These are phyloP conservation scores for Plantago rigida DNA, from an alignment of 305 asterid genomes.

Conservation along the genomic window DNA sequence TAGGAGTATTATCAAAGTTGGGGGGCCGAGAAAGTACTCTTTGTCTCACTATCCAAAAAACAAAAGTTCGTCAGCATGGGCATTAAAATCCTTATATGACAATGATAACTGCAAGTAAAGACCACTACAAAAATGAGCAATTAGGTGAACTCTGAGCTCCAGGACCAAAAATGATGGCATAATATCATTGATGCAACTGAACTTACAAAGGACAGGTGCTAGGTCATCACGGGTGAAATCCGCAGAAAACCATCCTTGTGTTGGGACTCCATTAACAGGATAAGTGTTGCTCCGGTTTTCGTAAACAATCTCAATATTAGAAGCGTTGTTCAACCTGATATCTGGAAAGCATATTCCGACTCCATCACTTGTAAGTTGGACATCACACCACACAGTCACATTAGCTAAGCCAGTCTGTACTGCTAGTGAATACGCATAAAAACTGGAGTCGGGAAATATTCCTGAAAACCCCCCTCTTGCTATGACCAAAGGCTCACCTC, in stretches of 20 bases:
- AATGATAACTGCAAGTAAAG: too few relatives aligned
- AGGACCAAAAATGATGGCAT: too few relatives aligned
- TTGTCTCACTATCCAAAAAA: slow-evolving; percentile 48
- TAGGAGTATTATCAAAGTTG: slow-evolving; percentile 32
- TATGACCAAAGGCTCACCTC: slow-evolving; percentile 47
- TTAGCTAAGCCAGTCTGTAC: slow-evolving; percentile 16
- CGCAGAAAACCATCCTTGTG: slow-evolving; percentile 41
- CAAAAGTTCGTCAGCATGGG: slow-evolving; percentile 18
- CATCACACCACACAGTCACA: slow-evolving; percentile 43
- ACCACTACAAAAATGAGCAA: too few relatives aligned
- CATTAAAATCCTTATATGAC: not conserved
- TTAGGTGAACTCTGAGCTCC: too few relatives aligned
- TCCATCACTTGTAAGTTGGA: slow-evolving; percentile 59
- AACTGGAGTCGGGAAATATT: slow-evolving; percentile 50
- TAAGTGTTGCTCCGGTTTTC: slow-evolving; percentile 23
- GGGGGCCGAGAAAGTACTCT: slow-evolving; percentile 36
- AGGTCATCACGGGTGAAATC: slow-evolving; percentile 44
- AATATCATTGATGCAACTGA: slow-evolving; percentile 12
- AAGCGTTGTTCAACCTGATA: slow-evolving; percentile 40
- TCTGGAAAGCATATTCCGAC: slow-evolving; percentile 50
- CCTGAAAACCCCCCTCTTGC: slow-evolving; percentile 72
- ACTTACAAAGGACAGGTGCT: slow-evolving; percentile 36
- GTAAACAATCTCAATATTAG: slow-evolving; percentile 9
- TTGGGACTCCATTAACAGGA: slow-evolving; percentile 37
- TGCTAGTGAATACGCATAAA: slow-evolving; percentile 30